Base-by-base conservation (phyloP, 2,329 filamentous ascomycete species). In the Golovinomyces cichoracearum region DNA sequence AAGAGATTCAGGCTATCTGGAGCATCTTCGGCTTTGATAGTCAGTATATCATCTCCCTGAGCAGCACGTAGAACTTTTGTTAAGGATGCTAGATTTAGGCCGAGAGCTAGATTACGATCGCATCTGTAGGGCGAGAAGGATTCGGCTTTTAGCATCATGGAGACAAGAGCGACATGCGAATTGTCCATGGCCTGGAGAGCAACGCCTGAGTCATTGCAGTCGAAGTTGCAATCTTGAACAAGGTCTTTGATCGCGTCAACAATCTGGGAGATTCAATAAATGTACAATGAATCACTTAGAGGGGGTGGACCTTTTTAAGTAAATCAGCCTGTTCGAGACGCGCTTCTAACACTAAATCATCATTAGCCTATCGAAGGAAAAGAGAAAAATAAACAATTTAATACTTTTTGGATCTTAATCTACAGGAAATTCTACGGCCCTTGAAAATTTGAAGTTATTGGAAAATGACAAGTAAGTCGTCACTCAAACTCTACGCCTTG, bases 151-250 rank as follows among this genome's bases (percentile, higher is more conserved):
- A 98, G 81, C 73, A 93, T 78, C 90, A 98, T 98, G 56, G 90
- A 94, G 48, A 98, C 90, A 49, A 98, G 83, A 53, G 90, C 90
- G 59, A 98, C 90, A 68, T 98, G 90, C 47, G 86, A 95, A 76
- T 95, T 98, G 72, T 98, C 90, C 92, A 98, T 98, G 61, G 90
- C 90, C 68, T 98, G 90, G 50, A 98, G 82, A 47, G 88, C 86
- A 61, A 98, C 90, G 53, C 90, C 90, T 49, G 84, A 88, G 73
- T 98, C 92, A 80, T 95, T 98, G 80, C 92, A 98, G 73, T 98
- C 90, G 69, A 98, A 98, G 70, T 98, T 98, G 78, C 90, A 98
- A 69, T 98, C 90, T 67, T 95, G 90, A 48, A 98, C 90, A 47
- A 98, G 78, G 61, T 98, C 90, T 68, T 94, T 95, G 78, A 98